Base-by-base conservation (phyloP, 140 eudicot genomes). In the Bidens hawaiensis region DNA sequence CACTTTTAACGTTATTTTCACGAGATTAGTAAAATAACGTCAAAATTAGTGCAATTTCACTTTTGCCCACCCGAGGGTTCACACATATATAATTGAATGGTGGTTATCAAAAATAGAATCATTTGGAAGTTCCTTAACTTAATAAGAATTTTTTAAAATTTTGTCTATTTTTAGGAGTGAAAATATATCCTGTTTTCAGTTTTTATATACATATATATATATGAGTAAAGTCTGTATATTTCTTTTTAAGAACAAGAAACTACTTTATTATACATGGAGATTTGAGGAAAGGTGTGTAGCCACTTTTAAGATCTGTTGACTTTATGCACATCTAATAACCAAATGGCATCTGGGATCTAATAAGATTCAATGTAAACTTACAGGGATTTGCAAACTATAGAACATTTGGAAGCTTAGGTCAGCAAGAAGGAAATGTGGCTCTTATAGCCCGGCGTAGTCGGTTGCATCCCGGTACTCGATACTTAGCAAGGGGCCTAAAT, bases 401-500 rank as follows among this genome's bases (percentile, higher is more conserved):
- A 74, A 90, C 82, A 79, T 90, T 90, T 72, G 97, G 97, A 72
- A 90, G 90, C 83, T 67, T 67, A 69, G 85, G 97, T 26, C 95
- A 90, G 67, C 86, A 90, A 47, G 97, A 90, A 67, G 97, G 97
- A 28, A 55, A 81, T 49, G 87, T 90, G 76, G 97, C 95, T 46
- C 94, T 86, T 76, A 79, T 67, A 69, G 97, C 97, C 62, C 95
- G 97, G 41, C 87, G 95, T 51, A 90, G 97, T 78, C 81, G 97
- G 73, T 75, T 90, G 77, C 97, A 90, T 76, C 97, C 97, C 27
- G 97, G 97, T 38, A 90, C 97, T 45, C 90, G 97, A 23, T 90
- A 86, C 68, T 64, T 90, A 80, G 97, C 97, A 45, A 83, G 97
- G 74, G 97, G 97, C 65, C 13, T 90, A 54, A 90, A 90, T 55